Conservation (phyloP, 2,329 filamentous ascomycete species). For the Harringtonia lauricola region DNA sequence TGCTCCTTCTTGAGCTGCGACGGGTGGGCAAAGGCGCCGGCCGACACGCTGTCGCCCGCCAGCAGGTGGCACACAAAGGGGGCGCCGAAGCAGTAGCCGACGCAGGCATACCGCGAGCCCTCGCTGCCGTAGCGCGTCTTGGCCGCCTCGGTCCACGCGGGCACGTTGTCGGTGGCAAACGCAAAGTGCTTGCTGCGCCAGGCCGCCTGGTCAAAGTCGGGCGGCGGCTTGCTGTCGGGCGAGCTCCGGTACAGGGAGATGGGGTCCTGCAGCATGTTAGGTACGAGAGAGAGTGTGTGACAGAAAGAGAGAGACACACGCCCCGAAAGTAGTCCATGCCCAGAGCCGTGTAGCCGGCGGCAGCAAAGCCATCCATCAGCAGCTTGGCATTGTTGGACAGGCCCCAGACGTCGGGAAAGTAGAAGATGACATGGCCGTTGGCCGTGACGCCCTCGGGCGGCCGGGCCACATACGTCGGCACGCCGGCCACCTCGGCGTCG, state of each 20-base stretch:
- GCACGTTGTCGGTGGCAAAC: constrained; percentile 30
- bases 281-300: background rate
- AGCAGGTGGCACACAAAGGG: constrained; percentile 33
- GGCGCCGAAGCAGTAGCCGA: constrained; percentile 30
- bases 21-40: constrained; percentile 39
- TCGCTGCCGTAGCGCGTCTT: constrained; percentile 21
- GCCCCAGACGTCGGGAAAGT: constrained; percentile 13
- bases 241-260: constrained; percentile 16
- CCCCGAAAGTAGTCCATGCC: constrained; percentile 14
- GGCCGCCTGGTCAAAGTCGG: constrained; percentile 33
- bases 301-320: background rate
- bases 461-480: constrained; percentile 16
- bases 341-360: constrained; percentile 9
- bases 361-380: constrained; percentile 14
- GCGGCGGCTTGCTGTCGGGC: constrained; percentile 18
- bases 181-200: constrained; percentile 34
- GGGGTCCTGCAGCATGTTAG: constrained; percentile 16
- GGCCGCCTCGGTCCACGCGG: constrained; percentile 30
- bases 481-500: constrained; percentile 11
- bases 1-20: constrained; percentile 36
- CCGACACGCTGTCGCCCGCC: constrained; percentile 22
- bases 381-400: constrained; percentile 11
- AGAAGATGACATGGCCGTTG: constrained; percentile 13
- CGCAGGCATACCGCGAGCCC: constrained; percentile 26
- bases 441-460: constrained; percentile 8